A percentile compares a stretch with the other conserved stretches of the same genome.
These are phyloP conservation scores for Sedum album DNA, from an alignment of 164 flowering plant species.

Conservation along the genomic window DNA sequence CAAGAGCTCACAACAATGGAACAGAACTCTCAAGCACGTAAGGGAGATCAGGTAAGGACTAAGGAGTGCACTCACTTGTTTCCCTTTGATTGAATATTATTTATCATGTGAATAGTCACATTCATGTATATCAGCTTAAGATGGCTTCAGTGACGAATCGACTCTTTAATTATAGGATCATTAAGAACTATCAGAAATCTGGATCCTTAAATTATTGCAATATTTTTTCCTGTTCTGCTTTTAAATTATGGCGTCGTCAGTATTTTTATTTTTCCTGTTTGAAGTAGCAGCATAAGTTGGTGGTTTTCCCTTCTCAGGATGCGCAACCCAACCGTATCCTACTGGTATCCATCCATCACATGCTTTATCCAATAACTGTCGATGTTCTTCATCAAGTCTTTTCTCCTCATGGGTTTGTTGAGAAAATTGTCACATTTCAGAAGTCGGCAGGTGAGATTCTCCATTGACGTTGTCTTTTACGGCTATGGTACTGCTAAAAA, in stretches of 20 bases:
- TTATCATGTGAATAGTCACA: too few relatives aligned
- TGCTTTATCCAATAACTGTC: constrained; percentile 98
- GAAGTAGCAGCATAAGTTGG: not conserved
- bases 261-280: too few relatives aligned
- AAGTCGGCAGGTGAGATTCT: constrained; percentile 98
- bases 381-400: constrained; percentile 99
- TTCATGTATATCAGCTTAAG: too few relatives aligned
- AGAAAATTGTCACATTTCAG: constrained; percentile 99
- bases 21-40: constrained; percentile 61
- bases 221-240: too few relatives aligned
- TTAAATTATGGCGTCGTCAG: too few relatives aligned
- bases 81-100: too few relatives aligned
- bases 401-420: constrained; percentile 98
- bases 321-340: constrained; percentile 95
- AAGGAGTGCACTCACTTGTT: constrained; percentile 14
- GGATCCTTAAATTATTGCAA: too few relatives aligned
- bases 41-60: constrained; percentile 69
- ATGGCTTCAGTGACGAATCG: too few relatives aligned
- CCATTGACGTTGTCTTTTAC: not conserved
- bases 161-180: too few relatives aligned
- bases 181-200: too few relatives aligned
- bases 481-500: not conserved
- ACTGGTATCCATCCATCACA: constrained; percentile 93
- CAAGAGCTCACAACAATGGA: constrained; percentile 92
- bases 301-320: constrained; percentile 52